Base-by-base conservation (phyloP, 2,329 filamentous ascomycete genomes). In the Trichoderma cornu-damae region DNA sequence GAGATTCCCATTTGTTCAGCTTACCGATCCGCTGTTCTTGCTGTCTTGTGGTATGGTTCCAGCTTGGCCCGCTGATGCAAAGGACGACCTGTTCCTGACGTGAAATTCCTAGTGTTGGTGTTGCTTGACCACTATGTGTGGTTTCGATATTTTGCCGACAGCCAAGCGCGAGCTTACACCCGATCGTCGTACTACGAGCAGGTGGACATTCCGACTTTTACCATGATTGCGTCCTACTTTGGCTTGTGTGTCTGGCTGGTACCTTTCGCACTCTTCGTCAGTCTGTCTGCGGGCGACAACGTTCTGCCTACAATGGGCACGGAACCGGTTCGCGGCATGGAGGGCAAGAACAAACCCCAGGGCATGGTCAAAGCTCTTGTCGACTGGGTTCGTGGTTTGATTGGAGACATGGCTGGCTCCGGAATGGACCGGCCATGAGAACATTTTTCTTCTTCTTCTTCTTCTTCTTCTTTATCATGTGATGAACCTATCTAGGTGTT, bases 181-280 rank as follows among this genome's bases (percentile, higher is more conserved):
- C 77, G 81, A 66, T 77, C 79, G 3, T 81, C 83, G 54, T 79
- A 82, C 68, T 86, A 88, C 68, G 83, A 89, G 62, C 76, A 79
- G 58, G 75, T 78, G 56, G 73, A 84, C 52, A 69, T 90, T 43
- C 94, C 94, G 0, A 87, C 83, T 35, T 99, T 99, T 71, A 92
- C 90, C 16, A 90, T 97, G 75, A 94, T 97, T 43, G 91, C 94
- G 0, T 93, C 90, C 0, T 99, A 94, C 73, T 99, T 99, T 68
- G 94, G 94, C 0, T 78, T 99, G 2, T 96, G 92, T 66, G 92
- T 99, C 0, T 99, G 94, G 94, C 80, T 99, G 1, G 89, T 97
- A 0, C 94, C 94, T 0, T 99, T 99, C 69, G 86, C 92, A 14
- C 79, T 99, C 12, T 99, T 99, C 68, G 93, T 99, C 50, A 96